Base-by-base conservation (phyloP, 2,329 filamentous ascomycete genomes). In the Botrytis cinerea region DNA sequence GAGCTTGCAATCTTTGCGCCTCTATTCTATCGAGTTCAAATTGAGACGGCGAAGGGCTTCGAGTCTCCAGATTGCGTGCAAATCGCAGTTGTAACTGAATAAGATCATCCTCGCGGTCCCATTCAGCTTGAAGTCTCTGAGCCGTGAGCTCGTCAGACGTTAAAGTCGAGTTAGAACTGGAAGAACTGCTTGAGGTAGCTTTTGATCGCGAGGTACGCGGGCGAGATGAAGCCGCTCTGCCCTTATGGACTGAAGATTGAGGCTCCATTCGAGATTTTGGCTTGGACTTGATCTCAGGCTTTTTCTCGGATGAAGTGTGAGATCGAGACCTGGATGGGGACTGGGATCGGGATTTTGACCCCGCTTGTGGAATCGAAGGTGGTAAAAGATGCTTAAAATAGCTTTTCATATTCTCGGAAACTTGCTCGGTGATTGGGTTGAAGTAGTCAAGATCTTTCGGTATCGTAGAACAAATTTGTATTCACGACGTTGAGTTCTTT, bases 1-100 rank as follows among this genome's bases (percentile, higher is more conserved):
- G 35, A 35, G 63, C 71, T n/a, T 72, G 71, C 43, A 72, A n/a
- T 61, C 71, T 72, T 61, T 72, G 48, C 18, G 71, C 71, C 35
- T 72, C 71, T 22, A 69, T 38, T 66, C 46, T 66, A 54, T 72
- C 70, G n/a, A 64, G 70, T 22, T 66, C 70, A 45, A 66, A 54
- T 22, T 66, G 70, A n/a, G 61, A 57, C 10, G 57, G 38, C 54
- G 70, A 59, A 28, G 61, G 51, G 40, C 38, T 43, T 38, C 60
- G 59, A 12, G 22, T 57, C 60, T 59, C 59, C 20, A 64, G 25
- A 16, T 54, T 45, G n/a, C 46, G 38, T 45, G 60, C 70, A 66
- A 66, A 72, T 51, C 12, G 61, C n/a, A 72, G 40, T 28, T 72
- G 71, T 22, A 43, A 48, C 14, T 68, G 71, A 48, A 72, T 54